Percentiles rank a stretch among this genome's conserved stretches.
Evolutionary conservation across 1,139 yeast species (phyloP).

Genomic region (Zygoascus hellenicus): DNA sequence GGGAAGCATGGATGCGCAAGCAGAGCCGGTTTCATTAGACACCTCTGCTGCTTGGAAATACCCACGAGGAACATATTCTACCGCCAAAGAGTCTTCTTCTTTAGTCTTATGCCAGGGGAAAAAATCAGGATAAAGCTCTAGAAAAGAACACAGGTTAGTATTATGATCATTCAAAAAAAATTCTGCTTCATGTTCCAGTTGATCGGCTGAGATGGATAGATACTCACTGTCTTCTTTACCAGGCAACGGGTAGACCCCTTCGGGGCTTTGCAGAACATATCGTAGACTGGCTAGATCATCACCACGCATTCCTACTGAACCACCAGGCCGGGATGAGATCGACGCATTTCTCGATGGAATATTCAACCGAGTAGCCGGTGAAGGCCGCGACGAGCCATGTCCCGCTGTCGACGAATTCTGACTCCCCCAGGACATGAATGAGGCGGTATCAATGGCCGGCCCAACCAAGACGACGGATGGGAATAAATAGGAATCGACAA

Average conservation of each 20-base stretch:
- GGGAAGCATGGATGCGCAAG: constrained; percentile 28
- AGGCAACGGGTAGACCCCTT: constrained; percentile 34
- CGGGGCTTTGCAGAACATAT: constrained; percentile 27
- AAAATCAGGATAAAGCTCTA: constrained; percentile 62
- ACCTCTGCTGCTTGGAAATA: constrained; percentile 51
- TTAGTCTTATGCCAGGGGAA: constrained; percentile 60
- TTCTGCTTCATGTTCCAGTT: too few relatives aligned
- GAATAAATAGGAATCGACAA: too few relatives aligned
- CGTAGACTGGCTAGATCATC: constrained; percentile 24
- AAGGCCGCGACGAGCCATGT: too few relatives aligned
- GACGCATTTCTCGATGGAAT: constrained; percentile 6
- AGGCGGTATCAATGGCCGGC: too few relatives aligned
- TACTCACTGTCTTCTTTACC: constrained; percentile 11
- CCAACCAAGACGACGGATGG: too few relatives aligned
- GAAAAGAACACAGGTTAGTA: not conserved
- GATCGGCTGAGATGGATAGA: not conserved
- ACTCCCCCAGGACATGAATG: not conserved
- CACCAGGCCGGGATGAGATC: constrained; percentile 3
- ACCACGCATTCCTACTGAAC: constrained; percentile 7
- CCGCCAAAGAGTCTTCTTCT: constrained; percentile 48
- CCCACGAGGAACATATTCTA: constrained; percentile 53
- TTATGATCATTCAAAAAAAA: not conserved
- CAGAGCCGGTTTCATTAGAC: constrained; percentile 42
- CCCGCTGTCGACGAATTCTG: not conserved
- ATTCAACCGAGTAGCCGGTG: too few relatives aligned